Evolutionary conservation across 1,139 yeast genomes (phyloP).

Genomic region (Scheffersomyces quercinus): DNA sequence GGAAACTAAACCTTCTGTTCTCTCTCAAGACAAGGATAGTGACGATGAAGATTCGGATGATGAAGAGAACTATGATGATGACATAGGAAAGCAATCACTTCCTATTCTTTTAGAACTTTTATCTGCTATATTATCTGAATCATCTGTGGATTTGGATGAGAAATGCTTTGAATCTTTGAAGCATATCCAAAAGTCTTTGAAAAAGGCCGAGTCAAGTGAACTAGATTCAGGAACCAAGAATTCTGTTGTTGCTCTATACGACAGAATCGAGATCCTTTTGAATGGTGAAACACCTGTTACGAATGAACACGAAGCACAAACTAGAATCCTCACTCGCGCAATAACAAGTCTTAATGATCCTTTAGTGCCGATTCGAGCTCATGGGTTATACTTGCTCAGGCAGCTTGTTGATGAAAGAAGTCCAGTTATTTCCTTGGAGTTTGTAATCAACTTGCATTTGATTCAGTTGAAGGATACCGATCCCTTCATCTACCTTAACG

Average conservation of each 20-base stretch:
- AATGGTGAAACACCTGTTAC: constrained; percentile 22
- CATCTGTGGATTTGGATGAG: constrained; percentile 29
- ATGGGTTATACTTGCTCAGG: constrained; percentile 71
- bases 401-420: constrained; percentile 55
- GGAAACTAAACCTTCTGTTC: constrained; percentile 1
- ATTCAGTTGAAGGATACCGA: constrained; percentile 74
- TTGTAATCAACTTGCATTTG: constrained; percentile 62
- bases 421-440: constrained; percentile 50
- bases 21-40: constrained; percentile 3
- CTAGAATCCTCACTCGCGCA: constrained; percentile 50
- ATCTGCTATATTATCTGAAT: constrained; percentile 53
- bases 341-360: constrained; percentile 72
- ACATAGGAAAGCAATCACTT: constrained; percentile 21
- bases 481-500: constrained; percentile 82
- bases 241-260: constrained; percentile 27
- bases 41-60: constrained; percentile 44
- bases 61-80: constrained; percentile 31
- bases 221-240: constrained; percentile 9
- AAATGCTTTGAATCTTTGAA: constrained; percentile 22
- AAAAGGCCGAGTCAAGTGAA: constrained; percentile 12
- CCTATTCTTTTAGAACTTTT: constrained; percentile 51
- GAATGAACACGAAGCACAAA: constrained; percentile 25
- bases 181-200: constrained; percentile 27
- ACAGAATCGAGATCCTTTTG: constrained; percentile 30
- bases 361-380: constrained; percentile 80